phyloP scores from a whole-genome alignment of 2,329 filamentous ascomycete genomes.

The Fusarium annulatum region DNA sequence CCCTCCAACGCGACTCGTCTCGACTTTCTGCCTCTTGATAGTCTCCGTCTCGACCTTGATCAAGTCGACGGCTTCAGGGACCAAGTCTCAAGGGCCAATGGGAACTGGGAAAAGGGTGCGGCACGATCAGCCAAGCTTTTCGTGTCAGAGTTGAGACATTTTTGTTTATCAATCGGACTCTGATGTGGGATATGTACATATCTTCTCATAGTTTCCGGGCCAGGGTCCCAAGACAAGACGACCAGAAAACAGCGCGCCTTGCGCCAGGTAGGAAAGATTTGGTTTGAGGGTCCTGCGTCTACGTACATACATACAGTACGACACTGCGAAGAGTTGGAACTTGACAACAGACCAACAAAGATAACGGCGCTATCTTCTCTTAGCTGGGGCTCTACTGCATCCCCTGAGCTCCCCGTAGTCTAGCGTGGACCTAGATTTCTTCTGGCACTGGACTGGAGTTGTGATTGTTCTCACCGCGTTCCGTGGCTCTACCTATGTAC shows the following conservation, averaged over 20 bases:
- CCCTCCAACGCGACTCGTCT: constrained; percentile 30
- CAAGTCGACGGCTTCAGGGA: constrained; percentile 16
- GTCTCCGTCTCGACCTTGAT: background rate
- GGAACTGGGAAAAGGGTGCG: background rate
- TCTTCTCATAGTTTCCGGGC: background rate
- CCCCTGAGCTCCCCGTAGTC: constrained; percentile 34
- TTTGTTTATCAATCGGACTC: constrained; percentile 30
- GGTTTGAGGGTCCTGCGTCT: constrained; percentile 7
- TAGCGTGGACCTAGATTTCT: constrained; percentile 28
- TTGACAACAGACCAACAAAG: constrained; percentile 35
- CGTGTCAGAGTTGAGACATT: constrained; percentile 4
- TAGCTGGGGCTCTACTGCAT: constrained; percentile 27
- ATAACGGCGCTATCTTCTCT: constrained; percentile 35
- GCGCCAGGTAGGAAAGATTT: constrained; percentile 18
- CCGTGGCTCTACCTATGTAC: constrained; percentile 6
- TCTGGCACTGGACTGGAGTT: constrained; percentile 6
- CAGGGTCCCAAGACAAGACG: background rate
- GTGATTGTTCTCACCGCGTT: constrained; percentile 27
- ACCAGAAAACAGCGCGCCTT: constrained; percentile 6
- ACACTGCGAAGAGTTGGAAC: background rate
- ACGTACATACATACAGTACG: background rate
- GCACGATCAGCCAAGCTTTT: constrained; percentile 5
- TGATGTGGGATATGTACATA: background rate
- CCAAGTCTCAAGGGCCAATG: constrained; percentile 14
- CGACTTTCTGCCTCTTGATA: background rate